Percentiles rank a stretch among this genome's conserved stretches.
Evolutionary conservation across 257 asterid genomes (phyloP).

Genomic region (Nicotiana sylvestris): DNA sequence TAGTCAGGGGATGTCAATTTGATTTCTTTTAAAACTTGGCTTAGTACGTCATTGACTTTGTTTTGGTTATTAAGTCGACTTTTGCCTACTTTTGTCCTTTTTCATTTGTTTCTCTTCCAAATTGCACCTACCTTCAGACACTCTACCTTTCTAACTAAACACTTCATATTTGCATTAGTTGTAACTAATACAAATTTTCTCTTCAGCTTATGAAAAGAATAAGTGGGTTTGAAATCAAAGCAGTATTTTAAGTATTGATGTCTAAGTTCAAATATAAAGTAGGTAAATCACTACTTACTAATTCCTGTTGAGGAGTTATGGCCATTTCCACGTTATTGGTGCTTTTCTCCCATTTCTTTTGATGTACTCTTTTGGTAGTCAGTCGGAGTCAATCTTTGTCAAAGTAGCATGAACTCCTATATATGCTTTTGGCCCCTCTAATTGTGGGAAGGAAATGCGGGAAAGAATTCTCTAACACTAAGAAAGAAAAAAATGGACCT

Average conservation of each 20-base stretch:
- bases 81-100: constrained; percentile 14
- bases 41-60: background rate
- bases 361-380: background rate
- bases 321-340: background rate
- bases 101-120: background rate
- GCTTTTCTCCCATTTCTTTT: background rate
- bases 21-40: background rate
- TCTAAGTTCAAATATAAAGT: background rate
- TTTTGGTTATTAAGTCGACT: constrained; percentile 11
- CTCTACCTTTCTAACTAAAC: background rate
- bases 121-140: background rate
- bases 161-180: background rate
- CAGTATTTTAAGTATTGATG: background rate
- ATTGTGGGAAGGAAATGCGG: background rate
- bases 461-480: background rate
- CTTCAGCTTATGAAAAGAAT: background rate
- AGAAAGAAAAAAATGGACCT: background rate
- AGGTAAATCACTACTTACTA: background rate
- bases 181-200: background rate
- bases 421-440: background rate
- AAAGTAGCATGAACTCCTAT: background rate
- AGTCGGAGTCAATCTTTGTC: background rate
- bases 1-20: background rate
- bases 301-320: background rate
- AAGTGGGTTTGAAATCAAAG: background rate